Base-by-base conservation (phyloP, 306 rosid genomes). In the Potentilla sterilis region DNA sequence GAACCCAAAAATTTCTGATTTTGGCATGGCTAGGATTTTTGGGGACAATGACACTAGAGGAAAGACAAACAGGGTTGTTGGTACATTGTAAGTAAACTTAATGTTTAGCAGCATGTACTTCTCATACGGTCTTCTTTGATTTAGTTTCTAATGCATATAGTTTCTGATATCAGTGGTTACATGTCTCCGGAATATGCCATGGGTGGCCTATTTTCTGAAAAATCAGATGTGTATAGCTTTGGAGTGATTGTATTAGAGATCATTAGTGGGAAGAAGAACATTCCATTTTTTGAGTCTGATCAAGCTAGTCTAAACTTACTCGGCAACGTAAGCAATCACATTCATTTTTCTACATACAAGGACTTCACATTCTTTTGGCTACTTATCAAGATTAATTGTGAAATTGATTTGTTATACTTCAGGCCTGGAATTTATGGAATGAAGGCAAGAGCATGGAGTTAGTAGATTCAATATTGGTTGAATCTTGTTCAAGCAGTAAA, bases 131-230 rank as follows among this genome's bases (percentile, higher is more conserved):
- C 68, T 63, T 63, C 41, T 61, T 14, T 35, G 38, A 37, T 58
- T 55, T 4, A 6, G 19, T 74, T 6, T 18, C 54, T 59, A 21
- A 35, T 48, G 49, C 6, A 37, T 34, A 24, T n/a, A 3, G 13
- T 3, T 1, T 64, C 1, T 48, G 2, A n/a, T 14, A 64, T 65
- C 28, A 65, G 79, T 37, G 79, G 79, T 19, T 75, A 75, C 52
- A 65, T 75, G 79, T 75, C 73, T 66, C 73, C 74, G 3, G 79
- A 76, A 46, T 64, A 75, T 66, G 73, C 79, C 63, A 76, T 76
- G 79, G 57, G 44, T 0, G 79, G 44, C 34, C 35, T 67, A 6
- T 67, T 76, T 55, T 76, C 57, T 14, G 74, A 67, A 54, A 76
- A 76, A 40, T 67, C 67, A 22, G 57, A 76, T 6, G 73, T 76